Percentiles rank a stretch among this genome's conserved stretches.
Conservation (phyloP, 805 yeast genomes). For the Hanseniaspora lachancei region DNA sequence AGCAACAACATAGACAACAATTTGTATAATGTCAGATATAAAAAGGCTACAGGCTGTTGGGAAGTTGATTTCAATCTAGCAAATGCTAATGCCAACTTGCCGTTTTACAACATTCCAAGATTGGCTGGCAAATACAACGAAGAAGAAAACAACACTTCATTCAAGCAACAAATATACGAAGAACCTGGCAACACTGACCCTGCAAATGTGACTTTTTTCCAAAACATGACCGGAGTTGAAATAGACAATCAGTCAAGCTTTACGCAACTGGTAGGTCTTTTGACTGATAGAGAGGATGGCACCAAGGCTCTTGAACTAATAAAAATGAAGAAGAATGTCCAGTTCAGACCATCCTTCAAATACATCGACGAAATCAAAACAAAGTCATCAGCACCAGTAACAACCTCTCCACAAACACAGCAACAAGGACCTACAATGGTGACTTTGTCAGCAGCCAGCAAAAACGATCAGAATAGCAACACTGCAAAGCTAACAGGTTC, state of each 20-base stretch:
- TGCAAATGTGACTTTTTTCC: slow-evolving; percentile 46
- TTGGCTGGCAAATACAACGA: background rate
- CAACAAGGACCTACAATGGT: slow-evolving; percentile 47
- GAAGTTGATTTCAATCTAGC: slow-evolving; percentile 66
- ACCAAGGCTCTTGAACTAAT: slow-evolving; percentile 46
- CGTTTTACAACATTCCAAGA: slow-evolving; percentile 2
- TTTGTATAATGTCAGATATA: slow-evolving; percentile 38
- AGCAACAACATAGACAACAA: slow-evolving; percentile 25
- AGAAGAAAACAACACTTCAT: slow-evolving; percentile 45
- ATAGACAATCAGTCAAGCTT: slow-evolving; percentile 34
- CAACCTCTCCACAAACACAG: slow-evolving; percentile 23
- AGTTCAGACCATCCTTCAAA: slow-evolving; percentile 67
- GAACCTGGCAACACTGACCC: slow-evolving; percentile 41
- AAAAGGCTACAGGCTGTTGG: slow-evolving; percentile 47
- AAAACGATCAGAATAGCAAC: slow-evolving; percentile 42
- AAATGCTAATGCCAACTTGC: slow-evolving; percentile 1
- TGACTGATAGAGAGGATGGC: slow-evolving; percentile 18
- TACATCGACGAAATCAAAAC: slow-evolving; percentile 51
- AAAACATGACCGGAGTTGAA: slow-evolving; percentile 51
- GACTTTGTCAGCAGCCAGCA: slow-evolving; percentile 61
- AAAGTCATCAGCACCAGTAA: background rate
- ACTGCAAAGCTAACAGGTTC: slow-evolving; percentile 49
- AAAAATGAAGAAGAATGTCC: slow-evolving; percentile 56
- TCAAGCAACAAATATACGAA: slow-evolving; percentile 48
- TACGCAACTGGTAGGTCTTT: slow-evolving; percentile 25